Evolutionary conservation across 75 land plant species (phyloP).

Genomic region (Sequoiadendron giganteum): DNA sequence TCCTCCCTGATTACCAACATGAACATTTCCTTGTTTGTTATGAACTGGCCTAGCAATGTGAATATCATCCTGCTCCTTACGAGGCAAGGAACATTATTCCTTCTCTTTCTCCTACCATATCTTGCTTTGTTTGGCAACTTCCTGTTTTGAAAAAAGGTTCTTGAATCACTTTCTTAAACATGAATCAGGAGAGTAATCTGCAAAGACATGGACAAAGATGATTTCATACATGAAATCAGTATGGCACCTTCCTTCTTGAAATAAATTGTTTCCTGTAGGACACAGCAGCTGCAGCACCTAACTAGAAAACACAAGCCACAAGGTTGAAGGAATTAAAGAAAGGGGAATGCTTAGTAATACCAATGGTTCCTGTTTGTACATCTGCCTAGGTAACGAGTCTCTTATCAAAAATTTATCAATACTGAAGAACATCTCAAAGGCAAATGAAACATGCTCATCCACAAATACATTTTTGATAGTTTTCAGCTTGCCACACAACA

Average conservation of each 20-base stretch:
- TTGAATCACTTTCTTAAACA: neutral
- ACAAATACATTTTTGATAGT: no score
- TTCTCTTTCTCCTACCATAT: neutral
- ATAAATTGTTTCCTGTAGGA: neutral
- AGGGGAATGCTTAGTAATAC: neutral
- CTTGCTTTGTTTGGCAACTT: neutral
- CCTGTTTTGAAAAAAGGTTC: neutral
- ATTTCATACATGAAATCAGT: neutral
- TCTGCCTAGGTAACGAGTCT: neutral
- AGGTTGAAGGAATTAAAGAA: neutral
- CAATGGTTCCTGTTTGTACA: neutral
- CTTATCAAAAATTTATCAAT: neutral
- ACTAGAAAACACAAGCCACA: neutral
- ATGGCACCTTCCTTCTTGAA: neutral
- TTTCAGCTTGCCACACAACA: neutral
- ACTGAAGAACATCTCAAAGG: neutral
- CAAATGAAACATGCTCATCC: neutral
- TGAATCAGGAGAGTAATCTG: neutral
- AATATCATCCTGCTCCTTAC: neutral
- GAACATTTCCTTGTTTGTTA: neutral
- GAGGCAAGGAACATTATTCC: neutral
- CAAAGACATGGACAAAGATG: neutral
- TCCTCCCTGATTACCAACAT: neutral
- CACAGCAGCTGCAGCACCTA: neutral
- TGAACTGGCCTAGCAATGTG: neutral